Conservation (phyloP, 164 flowering plant species). For the Echeveria elegans region DNA sequence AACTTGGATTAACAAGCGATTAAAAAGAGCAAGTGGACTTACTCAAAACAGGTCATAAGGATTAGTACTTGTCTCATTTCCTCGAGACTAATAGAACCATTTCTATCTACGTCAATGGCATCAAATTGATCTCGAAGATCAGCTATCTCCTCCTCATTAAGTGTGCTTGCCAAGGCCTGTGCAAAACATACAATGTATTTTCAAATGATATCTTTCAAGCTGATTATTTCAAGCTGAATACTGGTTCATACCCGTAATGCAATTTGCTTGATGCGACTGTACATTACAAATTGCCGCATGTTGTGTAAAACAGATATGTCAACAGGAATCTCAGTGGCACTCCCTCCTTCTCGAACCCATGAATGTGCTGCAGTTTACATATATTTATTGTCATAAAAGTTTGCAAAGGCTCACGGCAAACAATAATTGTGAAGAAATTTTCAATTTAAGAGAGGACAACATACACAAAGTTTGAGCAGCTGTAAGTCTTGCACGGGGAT, state of each 20-base stretch:
- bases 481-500: constrained; percentile 87
- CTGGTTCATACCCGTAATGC: constrained; percentile 67
- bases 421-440: background rate
- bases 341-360: constrained; percentile 99
- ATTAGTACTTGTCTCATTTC: constrained; percentile 78
- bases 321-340: constrained; percentile 90
- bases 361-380: constrained; percentile 60
- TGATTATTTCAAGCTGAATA: background rate
- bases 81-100: constrained; percentile 89
- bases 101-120: constrained; percentile 94
- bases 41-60: background rate
- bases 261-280: constrained; percentile 88
- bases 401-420: background rate
- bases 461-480: constrained; percentile 98
- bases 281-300: constrained; percentile 92
- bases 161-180: constrained; percentile 91
- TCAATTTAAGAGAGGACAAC: constrained; percentile 13
- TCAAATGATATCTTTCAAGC: background rate
- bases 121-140: constrained; percentile 86
- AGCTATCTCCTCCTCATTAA: constrained; percentile 75
- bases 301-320: constrained; percentile 88
- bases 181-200: constrained; percentile 3
- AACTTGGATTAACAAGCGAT: background rate
- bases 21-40: no score
- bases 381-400: background rate